A percentile compares a stretch with the other conserved stretches of the same genome.
Conservation (phyloP, 176 grass and related monocot genomes). For the Lolium multiflorum region DNA sequence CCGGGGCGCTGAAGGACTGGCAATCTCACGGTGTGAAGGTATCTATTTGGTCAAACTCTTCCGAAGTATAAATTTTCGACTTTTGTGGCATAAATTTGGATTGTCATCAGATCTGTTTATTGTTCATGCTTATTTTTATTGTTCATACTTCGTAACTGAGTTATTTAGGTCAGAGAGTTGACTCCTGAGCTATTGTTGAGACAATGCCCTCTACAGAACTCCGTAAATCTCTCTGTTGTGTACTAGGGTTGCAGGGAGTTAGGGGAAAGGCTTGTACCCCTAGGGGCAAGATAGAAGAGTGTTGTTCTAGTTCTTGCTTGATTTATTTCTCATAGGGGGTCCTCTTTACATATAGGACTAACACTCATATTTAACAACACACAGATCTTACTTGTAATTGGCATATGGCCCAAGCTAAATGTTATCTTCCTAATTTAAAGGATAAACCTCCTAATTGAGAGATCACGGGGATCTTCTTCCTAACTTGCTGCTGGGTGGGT, state of each 20-base stretch:
- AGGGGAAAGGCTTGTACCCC: background rate
- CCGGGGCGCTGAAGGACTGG: slow-evolving; percentile 80
- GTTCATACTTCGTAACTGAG: slow-evolving; percentile 5
- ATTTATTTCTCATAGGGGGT: background rate
- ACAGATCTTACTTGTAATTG: background rate
- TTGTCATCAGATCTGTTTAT: background rate
- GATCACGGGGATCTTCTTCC: background rate
- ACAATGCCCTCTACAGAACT: background rate
- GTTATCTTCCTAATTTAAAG: background rate
- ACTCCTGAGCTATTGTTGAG: slow-evolving; percentile 4
- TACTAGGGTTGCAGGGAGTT: background rate
- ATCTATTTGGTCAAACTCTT: slow-evolving; percentile 31
- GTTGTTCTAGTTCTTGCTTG: background rate
- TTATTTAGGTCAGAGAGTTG: background rate
- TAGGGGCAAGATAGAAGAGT: background rate
- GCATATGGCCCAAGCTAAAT: background rate
- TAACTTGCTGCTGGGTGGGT: background rate
- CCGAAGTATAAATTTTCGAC: background rate
- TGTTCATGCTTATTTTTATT: slow-evolving; percentile 15
- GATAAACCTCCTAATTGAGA: background rate
- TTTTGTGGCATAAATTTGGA: background rate
- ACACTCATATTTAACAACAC: background rate
- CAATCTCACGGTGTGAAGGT: slow-evolving; percentile 80
- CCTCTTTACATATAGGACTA: background rate
- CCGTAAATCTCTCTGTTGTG: background rate